Percentiles rank a stretch among this genome's conserved stretches.
These are phyloP conservation scores for Lasiodiplodia sp. DNA, from an alignment of 2,329 filamentous ascomycete species.

Conservation along the genomic window DNA sequence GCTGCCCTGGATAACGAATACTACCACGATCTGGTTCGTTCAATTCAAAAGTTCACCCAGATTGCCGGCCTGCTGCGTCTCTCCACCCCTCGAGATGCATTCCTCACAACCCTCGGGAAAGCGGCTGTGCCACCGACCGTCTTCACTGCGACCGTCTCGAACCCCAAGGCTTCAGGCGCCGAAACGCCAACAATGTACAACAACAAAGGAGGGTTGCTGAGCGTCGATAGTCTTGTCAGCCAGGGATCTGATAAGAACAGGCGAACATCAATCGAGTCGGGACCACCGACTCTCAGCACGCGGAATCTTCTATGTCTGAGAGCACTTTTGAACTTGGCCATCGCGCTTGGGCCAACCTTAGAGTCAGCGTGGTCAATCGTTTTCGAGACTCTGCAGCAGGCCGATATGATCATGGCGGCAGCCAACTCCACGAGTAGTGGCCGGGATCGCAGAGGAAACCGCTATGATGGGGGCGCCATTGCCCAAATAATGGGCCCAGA, in stretches of 20 bases:
- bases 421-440: constrained; percentile 38
- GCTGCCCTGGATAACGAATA: constrained; percentile 91
- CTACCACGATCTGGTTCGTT: constrained; percentile 88
- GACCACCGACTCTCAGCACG: constrained; percentile 67
- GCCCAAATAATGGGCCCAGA: constrained; percentile 69
- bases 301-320: constrained; percentile 89
- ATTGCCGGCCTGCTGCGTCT: constrained; percentile 89
- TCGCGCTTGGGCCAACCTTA: constrained; percentile 88
- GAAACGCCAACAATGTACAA: constrained; percentile 69
- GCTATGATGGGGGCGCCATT: constrained; percentile 37
- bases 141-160: constrained; percentile 49
- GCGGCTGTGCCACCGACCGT: constrained; percentile 86
- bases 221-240: constrained; percentile 73
- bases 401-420: constrained; percentile 78
- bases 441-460: constrained; percentile 34
- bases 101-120: constrained; percentile 92
- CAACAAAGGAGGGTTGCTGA: constrained; percentile 75
- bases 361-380: constrained; percentile 88
- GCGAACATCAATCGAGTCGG: constrained; percentile 62
- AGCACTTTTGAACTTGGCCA: constrained; percentile 92
- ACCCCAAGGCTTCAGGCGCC: constrained; percentile 48
- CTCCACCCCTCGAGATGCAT: constrained; percentile 87
- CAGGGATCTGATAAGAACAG: constrained; percentile 68
- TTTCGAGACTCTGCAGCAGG: constrained; percentile 89
- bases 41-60: constrained; percentile 94